Evolutionary conservation across 208 protist species (phyloP), one percentile per base, ranked within the genome.

Genomic region (Wallacemonas sp.): DNA sequence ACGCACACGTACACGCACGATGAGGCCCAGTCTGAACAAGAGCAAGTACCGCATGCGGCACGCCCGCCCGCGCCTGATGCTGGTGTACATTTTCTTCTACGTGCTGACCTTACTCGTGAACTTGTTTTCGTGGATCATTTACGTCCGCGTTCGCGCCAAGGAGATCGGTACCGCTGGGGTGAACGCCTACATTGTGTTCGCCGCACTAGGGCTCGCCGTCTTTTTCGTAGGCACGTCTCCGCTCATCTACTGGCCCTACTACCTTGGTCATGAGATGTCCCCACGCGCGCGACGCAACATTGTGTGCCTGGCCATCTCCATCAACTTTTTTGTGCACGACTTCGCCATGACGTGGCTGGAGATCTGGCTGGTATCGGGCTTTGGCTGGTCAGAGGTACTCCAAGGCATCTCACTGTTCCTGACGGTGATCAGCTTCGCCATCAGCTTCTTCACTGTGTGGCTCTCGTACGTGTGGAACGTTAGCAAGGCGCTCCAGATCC

Each of bases 181-280:
- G 50, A 77, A 61, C 25, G 78, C 85, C 20, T 91, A 94, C 72
- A 69, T 92, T 39, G 59, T 52, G 25, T 92, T 90, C 67, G 77
- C 72, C 25, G 76, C 70, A 3, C 26, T 84, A 5, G 85, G 87
- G n/a, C 61, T 81, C 11, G 11, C 82, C 26, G 29, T 87, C 18
- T 87, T 87, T 52, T 74, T 78, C 31, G 44, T 74, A 33, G 64
- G 79, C 11, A 57, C 72, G 18, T 81, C 77, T 0, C 83, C 86
- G 16, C 70, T 92, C 23, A 78, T 96, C 29, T 93, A 91, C 72
- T 88, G 76, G 87, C 62, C 91, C 2, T 94, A 94, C 45, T 61
- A 50, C 48, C 72, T 82, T 25, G 85, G 76, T 3, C 70, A 77
- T 63, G 82, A 93, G 46, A 89, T 96, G 81, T 77, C 86, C 11